Evolutionary conservation across 768 basidiomycete species (phyloP), one percentile per base, ranked within the genome.

Genomic region (Rhodocollybia butyracea): DNA sequence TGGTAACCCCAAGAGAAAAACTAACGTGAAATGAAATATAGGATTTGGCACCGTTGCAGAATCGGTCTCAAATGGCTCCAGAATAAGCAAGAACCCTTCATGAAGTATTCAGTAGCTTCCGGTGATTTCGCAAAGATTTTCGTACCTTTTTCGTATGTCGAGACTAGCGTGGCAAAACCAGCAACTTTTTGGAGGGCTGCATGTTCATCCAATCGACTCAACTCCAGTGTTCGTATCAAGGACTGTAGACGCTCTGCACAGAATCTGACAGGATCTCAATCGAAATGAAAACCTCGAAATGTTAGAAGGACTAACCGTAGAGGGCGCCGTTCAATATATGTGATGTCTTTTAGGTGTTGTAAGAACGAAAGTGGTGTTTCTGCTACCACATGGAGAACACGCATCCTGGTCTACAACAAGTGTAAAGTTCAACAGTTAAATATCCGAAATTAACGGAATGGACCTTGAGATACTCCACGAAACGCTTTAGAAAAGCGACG

Each of bases 31-130:
- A 69, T 98, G 97, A 69, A 99, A 98, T 36, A 99, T 86, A 1
- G 97, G 97, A 72, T 99, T 99, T 15, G 97, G 96, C 5, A 98
- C 94, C 1, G 96, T 98, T 13, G 97, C 95, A 69, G 91, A 94
- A 53, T 99, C 97, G 4, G 97, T 98, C 72, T 99, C 97, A 63
- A 94, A 99, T 0, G 97, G 97, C 66, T 99, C 97, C 17, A 99
- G 78, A 56, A 99, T 98, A 50, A 99, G 86, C 19, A 98, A 74
- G 71, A 99, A 99, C 3, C 97, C 96, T 95, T 51, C 54, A 24
- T 36, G 26, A 34, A 30, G 54, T 22, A 42, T 27, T 54, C 31
- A 53, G 36, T 21, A 39, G 29, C 32, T 38, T n/a, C 51, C 58
- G 31, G 52, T 40, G 24, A n/a, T 43, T 31, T 31, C 24, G 15